phyloP scores from a whole-genome alignment of 1,284 basidiomycete species.

The Schizophyllum amplum region DNA sequence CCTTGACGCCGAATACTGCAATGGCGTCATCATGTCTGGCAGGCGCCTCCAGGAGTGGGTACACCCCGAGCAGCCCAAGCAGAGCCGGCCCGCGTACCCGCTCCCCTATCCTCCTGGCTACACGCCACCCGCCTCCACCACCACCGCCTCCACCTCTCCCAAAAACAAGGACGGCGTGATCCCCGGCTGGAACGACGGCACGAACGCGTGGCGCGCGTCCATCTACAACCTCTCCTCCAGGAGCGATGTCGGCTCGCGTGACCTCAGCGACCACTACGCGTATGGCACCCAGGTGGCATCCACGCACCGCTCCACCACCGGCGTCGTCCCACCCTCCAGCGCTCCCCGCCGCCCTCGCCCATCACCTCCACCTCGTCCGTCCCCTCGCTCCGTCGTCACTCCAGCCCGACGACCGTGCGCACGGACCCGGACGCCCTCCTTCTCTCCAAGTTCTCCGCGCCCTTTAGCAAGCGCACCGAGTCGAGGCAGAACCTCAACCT shows the following conservation, averaged over 20 bases:
- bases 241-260: slow-evolving; percentile 17
- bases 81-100: slow-evolving; percentile 8
- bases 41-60: slow-evolving; percentile 44
- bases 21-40: slow-evolving; percentile 64
- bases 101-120: background rate
- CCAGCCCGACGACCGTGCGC: slow-evolving; percentile 5
- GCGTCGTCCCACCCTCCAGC: slow-evolving; percentile 41
- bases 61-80: slow-evolving; percentile 31
- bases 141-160: background rate
- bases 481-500: slow-evolving; percentile 16
- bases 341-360: slow-evolving; percentile 20
- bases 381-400: background rate
- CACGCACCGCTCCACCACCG: slow-evolving; percentile 33
- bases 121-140: background rate
- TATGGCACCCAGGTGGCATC: slow-evolving; percentile 41
- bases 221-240: slow-evolving; percentile 36
- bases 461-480: slow-evolving; percentile 20
- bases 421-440: slow-evolving; percentile 9
- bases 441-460: slow-evolving; percentile 20
- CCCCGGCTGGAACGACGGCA: slow-evolving; percentile 65
- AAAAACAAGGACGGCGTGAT: slow-evolving; percentile 28
- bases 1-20: slow-evolving; percentile 28
- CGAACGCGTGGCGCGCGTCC: slow-evolving; percentile 51
- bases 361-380: slow-evolving; percentile 16
- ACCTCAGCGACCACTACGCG: slow-evolving; percentile 17